Percentiles rank a stretch among this genome's conserved stretches.
These are phyloP conservation scores for Hanseniaspora vineae DNA, from an alignment of 805 yeast species.

Conservation along the genomic window DNA sequence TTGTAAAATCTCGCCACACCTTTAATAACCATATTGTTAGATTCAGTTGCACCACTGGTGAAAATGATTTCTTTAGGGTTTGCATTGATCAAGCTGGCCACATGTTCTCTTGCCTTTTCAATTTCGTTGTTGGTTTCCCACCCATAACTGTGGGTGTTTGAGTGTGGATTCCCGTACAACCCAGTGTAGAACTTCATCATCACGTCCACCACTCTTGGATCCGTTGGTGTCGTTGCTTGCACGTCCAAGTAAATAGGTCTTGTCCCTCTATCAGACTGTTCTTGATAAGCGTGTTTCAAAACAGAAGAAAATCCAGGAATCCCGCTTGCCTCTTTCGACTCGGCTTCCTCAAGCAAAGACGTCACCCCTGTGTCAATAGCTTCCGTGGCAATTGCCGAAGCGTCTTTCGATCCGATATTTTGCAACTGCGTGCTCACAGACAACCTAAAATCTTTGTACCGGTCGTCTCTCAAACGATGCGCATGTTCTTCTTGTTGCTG, in stretches of 20 bases:
- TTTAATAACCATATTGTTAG: conserved; percentile 87
- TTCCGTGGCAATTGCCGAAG: too few relatives aligned
- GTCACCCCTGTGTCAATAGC: too few relatives aligned
- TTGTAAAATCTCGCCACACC: conserved; percentile 92
- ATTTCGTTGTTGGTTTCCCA: conserved; percentile 97
- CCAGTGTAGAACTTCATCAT: conserved; percentile 85
- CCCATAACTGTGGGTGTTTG: conserved; percentile 93
- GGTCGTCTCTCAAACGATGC: conserved; percentile 1
- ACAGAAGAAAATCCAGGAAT: conserved; percentile 18
- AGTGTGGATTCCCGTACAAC: conserved; percentile 93
- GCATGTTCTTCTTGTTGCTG: too few relatives aligned
- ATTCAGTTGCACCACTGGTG: conserved; percentile 97
- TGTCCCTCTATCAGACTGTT: conserved; percentile 39
- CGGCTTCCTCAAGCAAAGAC: too few relatives aligned
- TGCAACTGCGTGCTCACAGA: conserved; percentile 15
- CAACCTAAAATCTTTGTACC: conserved; percentile 5
- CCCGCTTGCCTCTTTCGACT: conserved; percentile 7
- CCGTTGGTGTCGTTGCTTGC: conserved; percentile 98
- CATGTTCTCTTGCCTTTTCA: conserved; percentile 69
- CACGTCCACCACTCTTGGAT: conserved; percentile 86
- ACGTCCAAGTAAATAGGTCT: conserved; percentile 93
- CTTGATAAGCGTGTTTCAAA: conserved; percentile 27
- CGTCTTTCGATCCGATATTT: conserved; percentile 6
- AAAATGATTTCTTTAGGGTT: conserved; percentile 94
- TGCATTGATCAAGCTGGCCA: conserved; percentile 79